These are phyloP conservation scores for Saitozyma sp. DNA, from an alignment of 768 basidiomycete genomes.

Conservation along the genomic window DNA sequence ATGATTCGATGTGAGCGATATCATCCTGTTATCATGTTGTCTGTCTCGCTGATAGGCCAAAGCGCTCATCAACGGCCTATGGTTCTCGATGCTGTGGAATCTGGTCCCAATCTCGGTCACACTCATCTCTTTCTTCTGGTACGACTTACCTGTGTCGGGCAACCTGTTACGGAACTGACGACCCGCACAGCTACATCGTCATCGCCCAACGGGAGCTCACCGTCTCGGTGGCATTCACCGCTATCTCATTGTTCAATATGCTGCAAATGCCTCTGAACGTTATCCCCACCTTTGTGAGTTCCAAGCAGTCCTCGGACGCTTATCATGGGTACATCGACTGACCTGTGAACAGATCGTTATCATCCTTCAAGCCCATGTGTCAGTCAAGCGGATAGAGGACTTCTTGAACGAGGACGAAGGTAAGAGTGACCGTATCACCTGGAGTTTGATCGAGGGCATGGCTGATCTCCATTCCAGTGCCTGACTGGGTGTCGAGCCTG, in stretches of 20 bases:
- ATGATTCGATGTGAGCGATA: slow-evolving; percentile 62
- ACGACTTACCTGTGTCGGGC: background rate
- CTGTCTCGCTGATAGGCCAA: slow-evolving; percentile 1
- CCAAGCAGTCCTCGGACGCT: background rate
- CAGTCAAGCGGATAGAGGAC: slow-evolving; percentile 66
- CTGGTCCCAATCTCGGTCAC: slow-evolving; percentile 77
- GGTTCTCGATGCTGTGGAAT: slow-evolving; percentile 73
- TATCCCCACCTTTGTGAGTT: slow-evolving; percentile 60
- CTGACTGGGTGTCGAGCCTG: slow-evolving; percentile 66
- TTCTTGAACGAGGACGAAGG: slow-evolving; percentile 69
- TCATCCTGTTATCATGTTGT: background rate
- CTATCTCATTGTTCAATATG: slow-evolving; percentile 84
- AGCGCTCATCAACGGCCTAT: slow-evolving; percentile 60
- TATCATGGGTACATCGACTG: background rate
- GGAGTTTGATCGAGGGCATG: no score
- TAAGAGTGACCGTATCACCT: slow-evolving; percentile 10
- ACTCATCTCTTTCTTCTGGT: slow-evolving; percentile 69
- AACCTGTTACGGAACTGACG: slow-evolving; percentile 52
- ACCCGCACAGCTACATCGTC: slow-evolving; percentile 72
- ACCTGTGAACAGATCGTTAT: slow-evolving; percentile 57
- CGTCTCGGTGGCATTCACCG: slow-evolving; percentile 79
- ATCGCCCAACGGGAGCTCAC: slow-evolving; percentile 73
- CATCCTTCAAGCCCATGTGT: slow-evolving; percentile 67
- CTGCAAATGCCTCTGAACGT: slow-evolving; percentile 69
- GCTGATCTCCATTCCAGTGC: slow-evolving; percentile 53